These are phyloP conservation scores for Pyrus pyrifolia DNA, from an alignment of 306 rosid species.

Conservation along the genomic window DNA sequence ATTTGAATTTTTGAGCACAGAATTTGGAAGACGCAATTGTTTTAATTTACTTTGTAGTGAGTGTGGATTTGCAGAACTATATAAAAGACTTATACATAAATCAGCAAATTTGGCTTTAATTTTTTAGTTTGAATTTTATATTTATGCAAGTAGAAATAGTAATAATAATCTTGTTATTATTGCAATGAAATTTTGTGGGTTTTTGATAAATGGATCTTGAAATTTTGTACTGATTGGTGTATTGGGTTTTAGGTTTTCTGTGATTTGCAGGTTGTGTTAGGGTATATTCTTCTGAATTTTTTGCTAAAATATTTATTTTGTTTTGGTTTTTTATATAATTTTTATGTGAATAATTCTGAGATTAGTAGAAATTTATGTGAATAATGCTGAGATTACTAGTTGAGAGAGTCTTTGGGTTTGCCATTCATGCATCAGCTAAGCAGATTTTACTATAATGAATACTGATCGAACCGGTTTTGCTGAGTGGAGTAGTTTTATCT, in stretches of 20 bases:
- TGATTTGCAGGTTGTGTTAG: slow-evolving; percentile 5
- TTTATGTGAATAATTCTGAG: not conserved
- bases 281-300: not conserved
- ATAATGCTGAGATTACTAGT: not conserved
- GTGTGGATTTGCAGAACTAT: not conserved
- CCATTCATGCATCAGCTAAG: not conserved
- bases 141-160: not conserved
- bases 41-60: not conserved
- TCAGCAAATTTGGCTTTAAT: slow-evolving; percentile 11
- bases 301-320: slow-evolving; percentile 5
- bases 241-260: slow-evolving; percentile 12
- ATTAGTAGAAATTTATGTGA: slow-evolving; percentile 1
- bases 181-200: not conserved
- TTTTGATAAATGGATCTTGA: slow-evolving; percentile 25
- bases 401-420: slow-evolving; percentile 2
- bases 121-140: not conserved
- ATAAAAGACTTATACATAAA: not conserved
- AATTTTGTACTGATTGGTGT: slow-evolving; percentile 23
- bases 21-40: not conserved
- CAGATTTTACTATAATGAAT: not conserved
- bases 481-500: not conserved
- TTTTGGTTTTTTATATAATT: slow-evolving; percentile 1
- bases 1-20: not conserved
- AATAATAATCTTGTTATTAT: not conserved
- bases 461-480: not conserved